Conservation (phyloP, 2,329 filamentous ascomycete species). For the Saccharata proteae region DNA sequence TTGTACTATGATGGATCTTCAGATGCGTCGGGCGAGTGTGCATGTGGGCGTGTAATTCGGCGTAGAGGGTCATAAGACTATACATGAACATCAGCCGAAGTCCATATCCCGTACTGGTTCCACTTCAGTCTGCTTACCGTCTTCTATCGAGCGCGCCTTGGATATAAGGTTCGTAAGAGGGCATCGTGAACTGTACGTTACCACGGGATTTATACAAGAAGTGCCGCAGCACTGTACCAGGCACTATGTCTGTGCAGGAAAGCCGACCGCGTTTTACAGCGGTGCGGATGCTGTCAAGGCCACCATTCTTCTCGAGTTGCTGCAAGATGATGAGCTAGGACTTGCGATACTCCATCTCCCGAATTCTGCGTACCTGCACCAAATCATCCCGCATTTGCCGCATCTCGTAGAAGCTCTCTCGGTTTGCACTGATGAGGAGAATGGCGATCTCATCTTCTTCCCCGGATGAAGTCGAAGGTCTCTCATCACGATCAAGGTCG, state of each 20-base stretch:
- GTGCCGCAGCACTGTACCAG: conserved; percentile 70
- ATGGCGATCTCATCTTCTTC: conserved; percentile 69
- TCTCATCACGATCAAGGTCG: conserved; percentile 30
- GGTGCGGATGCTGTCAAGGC: conserved; percentile 59
- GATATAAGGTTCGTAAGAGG: conserved; percentile 63
- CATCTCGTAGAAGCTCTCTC: conserved; percentile 85
- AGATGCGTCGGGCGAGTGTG: conserved; percentile 75
- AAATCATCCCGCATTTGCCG: conserved; percentile 56
- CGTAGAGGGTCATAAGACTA: conserved; percentile 71
- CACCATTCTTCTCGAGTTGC: conserved; percentile 65
- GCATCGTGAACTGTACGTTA: conserved; percentile 95
- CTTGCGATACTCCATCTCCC: too few relatives aligned
- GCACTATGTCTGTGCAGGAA: conserved; percentile 60
- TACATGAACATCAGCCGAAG: too few relatives aligned
- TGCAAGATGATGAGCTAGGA: too few relatives aligned
- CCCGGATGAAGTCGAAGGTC: conserved; percentile 22
- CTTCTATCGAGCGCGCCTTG: conserved; percentile 46
- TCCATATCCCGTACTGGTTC: neutral
- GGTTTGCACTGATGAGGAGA: conserved; percentile 82
- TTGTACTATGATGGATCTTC: conserved; percentile 70
- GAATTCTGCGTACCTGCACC: conserved; percentile 42
- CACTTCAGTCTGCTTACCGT: conserved; percentile 33
- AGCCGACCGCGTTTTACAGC: conserved; percentile 63
- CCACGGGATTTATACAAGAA: conserved; percentile 91
- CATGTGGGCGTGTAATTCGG: conserved; percentile 70